These are phyloP conservation scores for Aspergillus indologenus DNA, from an alignment of 495 filamentous ascomycete genomes.

Conservation along the genomic window DNA sequence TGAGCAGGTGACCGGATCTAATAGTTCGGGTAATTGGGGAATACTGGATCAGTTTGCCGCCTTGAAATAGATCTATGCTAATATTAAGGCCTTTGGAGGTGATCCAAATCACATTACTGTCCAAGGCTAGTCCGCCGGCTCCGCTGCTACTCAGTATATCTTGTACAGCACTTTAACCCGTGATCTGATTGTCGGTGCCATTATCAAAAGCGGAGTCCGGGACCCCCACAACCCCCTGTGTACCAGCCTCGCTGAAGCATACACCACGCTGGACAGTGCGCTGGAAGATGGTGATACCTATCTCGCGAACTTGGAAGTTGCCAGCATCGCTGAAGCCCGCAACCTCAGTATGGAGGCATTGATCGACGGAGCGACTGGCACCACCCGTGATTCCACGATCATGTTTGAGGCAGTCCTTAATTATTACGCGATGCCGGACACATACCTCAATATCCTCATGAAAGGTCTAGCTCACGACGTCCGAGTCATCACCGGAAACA, in stretches of 20 bases:
- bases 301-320: neutral
- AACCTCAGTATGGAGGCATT: neutral
- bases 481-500: slow-evolving; percentile 6
- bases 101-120: slow-evolving; percentile 48
- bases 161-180: slow-evolving; percentile 2
- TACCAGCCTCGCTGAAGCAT: neutral
- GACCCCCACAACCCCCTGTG: slow-evolving; percentile 2
- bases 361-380: neutral
- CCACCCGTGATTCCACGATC: neutral
- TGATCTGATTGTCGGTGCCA: slow-evolving; percentile 1
- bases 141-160: slow-evolving; percentile 31
- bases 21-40: slow-evolving; percentile 34
- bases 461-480: slow-evolving; percentile 4
- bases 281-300: neutral
- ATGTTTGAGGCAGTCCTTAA: neutral
- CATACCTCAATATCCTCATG: neutral
- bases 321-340: neutral
- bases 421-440: slow-evolving; percentile 5
- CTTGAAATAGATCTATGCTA: slow-evolving; percentile 49
- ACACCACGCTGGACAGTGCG: neutral
- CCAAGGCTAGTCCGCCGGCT: slow-evolving; percentile 33
- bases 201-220: slow-evolving; percentile 7
- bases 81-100: slow-evolving; percentile 55
- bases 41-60: slow-evolving; percentile 9
- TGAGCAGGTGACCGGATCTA: slow-evolving; percentile 22